Evolutionary conservation across 2,329 filamentous ascomycete species (phyloP), one percentile per base, ranked within the genome.

Genomic region (Claviceps capensis): DNA sequence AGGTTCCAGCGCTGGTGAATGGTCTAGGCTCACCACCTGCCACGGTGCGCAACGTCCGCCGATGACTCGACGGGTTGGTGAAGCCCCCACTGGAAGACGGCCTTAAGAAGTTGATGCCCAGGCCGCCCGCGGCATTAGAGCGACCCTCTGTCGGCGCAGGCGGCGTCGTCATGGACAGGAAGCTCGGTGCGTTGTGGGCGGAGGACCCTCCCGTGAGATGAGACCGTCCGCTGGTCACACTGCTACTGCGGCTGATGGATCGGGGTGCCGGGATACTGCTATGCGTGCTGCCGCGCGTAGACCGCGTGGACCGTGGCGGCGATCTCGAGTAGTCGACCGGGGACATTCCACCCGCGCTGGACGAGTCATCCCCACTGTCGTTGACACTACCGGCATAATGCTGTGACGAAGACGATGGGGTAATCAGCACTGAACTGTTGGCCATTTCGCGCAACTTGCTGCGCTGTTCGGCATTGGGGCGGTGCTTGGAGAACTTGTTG

Each of bases 401-500:
- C 43, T 66, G 64, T 17, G 66, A 66, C 5, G 58, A 58, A 42
- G 58, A 59, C 2, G 63, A 67, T 11, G 70, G 71, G n/a, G 53
- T 55, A 26, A 73, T 76, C 56, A 91, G 73, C 19, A 85, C 81
- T 38, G 82, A 85, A 60, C 80, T 86, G 53, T 81, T 90, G n/a
- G 87, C 88, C 53, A 95, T 74, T 65, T 96, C 89, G 43, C 90
- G 81, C 37, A 94, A 76, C 56, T 85, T 83, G 62, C 76, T 85
- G 62, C 88, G 83, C 63, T 93, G 86, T 53, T 86, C 83, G 50
- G 82, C 86, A 57, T 74, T 87, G 1, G 91, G 90, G 4, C 89
- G 82, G 63, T 95, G 88, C 62, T 88, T 87, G 49, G 84, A 88
- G 68, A 98, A 87, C 65, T 98, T 98, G 75, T 98, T 98, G 51